Evolutionary conservation across 306 rosid species (phyloP).

Genomic region (Dryas alaskensis): DNA sequence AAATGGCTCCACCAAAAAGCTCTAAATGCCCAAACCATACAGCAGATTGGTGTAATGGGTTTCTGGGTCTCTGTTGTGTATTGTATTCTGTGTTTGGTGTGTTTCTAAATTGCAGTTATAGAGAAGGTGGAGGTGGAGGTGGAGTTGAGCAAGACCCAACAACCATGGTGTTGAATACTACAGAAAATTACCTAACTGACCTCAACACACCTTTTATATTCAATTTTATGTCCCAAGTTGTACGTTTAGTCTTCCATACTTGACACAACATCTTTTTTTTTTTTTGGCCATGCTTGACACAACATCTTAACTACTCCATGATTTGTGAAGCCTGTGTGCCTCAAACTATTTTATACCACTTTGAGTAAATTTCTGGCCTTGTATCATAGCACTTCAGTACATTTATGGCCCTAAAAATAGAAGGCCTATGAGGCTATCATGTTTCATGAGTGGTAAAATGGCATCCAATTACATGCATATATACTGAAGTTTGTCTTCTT

Average conservation of each 20-base stretch:
- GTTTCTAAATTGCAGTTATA: not conserved
- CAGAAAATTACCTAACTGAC: conserved; percentile 12
- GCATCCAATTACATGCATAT: no score
- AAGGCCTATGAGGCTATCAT: not conserved
- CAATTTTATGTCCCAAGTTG: conserved; percentile 2
- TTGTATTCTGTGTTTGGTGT: not conserved
- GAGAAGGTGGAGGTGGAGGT: conserved; percentile 3
- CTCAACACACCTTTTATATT: not conserved
- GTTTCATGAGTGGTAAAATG: not conserved
- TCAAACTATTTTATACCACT: not conserved
- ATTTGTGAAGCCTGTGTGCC: not conserved
- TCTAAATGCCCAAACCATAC: not conserved
- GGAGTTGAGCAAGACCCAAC: conserved; percentile 4
- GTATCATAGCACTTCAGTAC: not conserved
- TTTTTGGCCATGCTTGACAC: not conserved
- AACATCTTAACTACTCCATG: conserved; percentile 18
- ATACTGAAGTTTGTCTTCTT: no score
- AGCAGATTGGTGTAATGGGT: not conserved
- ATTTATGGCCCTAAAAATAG: not conserved
- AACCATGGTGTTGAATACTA: not conserved
- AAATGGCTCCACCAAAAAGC: not conserved
- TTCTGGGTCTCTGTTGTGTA: not conserved
- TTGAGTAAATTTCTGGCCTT: not conserved
- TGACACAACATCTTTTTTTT: no score
- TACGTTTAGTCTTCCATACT: not conserved